Evolutionary conservation across 352 stramenopile species (phyloP).

Genomic region (Globisporangium cederbergense): DNA sequence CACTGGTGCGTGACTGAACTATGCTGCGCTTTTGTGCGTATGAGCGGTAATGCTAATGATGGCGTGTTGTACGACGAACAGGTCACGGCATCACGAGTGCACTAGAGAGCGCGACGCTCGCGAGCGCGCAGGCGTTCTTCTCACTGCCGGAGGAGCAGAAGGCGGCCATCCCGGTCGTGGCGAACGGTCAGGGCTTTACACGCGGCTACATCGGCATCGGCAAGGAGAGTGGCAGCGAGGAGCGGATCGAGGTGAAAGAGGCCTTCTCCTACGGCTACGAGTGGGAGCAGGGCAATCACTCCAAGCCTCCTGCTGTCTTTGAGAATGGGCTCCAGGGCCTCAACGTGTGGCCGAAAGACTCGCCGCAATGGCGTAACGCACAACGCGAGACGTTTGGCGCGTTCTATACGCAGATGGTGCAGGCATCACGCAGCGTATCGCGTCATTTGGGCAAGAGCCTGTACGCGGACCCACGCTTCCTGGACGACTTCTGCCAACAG

Average conservation of each 20-base stretch:
- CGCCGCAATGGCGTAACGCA: constrained; percentile 23
- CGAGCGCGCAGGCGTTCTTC: constrained; percentile 57
- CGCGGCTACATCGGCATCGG: constrained; percentile 77
- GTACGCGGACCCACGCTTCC: constrained; percentile 44
- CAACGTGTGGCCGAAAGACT: constrained; percentile 62
- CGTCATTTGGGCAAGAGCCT: constrained; percentile 45
- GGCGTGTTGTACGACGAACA: constrained; percentile 5
- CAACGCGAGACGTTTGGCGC: constrained; percentile 46
- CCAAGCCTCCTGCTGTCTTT: constrained; percentile 15
- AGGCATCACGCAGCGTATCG: constrained; percentile 48
- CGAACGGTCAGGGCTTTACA: constrained; percentile 70
- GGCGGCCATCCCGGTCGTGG: constrained; percentile 49
- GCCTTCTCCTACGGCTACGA: constrained; percentile 83
- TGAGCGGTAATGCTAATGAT: background rate
- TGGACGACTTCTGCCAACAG: constrained; percentile 56
- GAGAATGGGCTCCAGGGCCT: constrained; percentile 60
- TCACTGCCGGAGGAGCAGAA: constrained; percentile 47
- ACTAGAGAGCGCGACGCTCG: constrained; percentile 50
- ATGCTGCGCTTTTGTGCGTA: background rate
- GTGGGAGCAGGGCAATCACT: constrained; percentile 30
- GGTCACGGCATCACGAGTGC: constrained; percentile 53
- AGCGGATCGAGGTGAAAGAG: constrained; percentile 80
- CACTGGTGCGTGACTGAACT: constrained; percentile 15
- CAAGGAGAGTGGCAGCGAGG: constrained; percentile 73
- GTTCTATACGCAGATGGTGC: constrained; percentile 58